phyloP scores from a whole-genome alignment of 805 yeast genomes.

The Kazachstania bromeliacearum region DNA sequence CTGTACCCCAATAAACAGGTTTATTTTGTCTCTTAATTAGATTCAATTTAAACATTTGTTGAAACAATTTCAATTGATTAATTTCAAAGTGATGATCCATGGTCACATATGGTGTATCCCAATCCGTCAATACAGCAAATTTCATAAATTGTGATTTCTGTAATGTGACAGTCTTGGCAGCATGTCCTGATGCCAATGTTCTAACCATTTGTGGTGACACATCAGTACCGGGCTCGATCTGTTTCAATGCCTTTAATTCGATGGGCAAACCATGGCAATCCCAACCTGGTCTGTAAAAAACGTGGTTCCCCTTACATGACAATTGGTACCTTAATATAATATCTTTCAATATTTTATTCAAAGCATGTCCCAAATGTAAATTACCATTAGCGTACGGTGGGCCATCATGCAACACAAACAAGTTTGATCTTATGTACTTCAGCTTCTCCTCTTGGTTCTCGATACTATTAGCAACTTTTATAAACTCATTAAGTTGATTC shows the following conservation, averaged over 20 bases:
- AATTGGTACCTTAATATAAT: conserved; percentile 67
- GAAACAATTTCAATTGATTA: conserved; percentile 64
- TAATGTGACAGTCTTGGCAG: conserved; percentile 49
- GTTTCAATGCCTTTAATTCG: conserved; percentile 71
- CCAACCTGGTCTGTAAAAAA: conserved; percentile 89
- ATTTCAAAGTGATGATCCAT: conserved; percentile 62
- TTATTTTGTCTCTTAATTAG: conserved; percentile 75
- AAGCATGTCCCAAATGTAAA: conserved; percentile 83
- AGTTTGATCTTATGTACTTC: conserved; percentile 26
- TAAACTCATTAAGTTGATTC: conserved; percentile 41
- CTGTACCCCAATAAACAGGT: conserved; percentile 97
- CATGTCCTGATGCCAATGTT: conserved; percentile 57
- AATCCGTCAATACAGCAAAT: conserved; percentile 79
- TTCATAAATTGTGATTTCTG: conserved; percentile 59
- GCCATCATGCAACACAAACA: conserved; percentile 83
- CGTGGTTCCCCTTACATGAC: conserved; percentile 48
- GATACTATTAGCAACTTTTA: conserved; percentile 6
- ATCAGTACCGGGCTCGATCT: conserved; percentile 22
- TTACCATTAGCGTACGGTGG: conserved; percentile 98
- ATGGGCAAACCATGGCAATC: conserved; percentile 98
- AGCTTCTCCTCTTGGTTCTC: conserved; percentile 17
- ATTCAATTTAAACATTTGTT: conserved; percentile 51
- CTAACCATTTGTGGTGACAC: conserved; percentile 56
- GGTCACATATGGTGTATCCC: conserved; percentile 65
- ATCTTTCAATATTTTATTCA: conserved; percentile 85